phyloP scores from a whole-genome alignment of 2,329 filamentous ascomycete genomes.

The Ambrosiella cleistominuta region DNA sequence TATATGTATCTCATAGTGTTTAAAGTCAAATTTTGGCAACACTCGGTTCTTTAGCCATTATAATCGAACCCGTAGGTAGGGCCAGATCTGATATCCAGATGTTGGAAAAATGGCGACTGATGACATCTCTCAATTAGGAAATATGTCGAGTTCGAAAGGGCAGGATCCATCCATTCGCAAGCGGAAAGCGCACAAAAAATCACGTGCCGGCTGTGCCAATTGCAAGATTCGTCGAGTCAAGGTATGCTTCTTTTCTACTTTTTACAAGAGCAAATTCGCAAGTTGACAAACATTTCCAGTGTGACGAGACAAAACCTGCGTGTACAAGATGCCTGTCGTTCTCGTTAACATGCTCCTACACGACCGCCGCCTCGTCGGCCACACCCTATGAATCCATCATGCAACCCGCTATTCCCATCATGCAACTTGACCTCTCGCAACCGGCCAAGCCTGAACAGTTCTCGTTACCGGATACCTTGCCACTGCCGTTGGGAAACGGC shows the following conservation, averaged over 20 bases:
- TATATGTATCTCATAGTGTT: too few species aligned
- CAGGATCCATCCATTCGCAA: conserved; percentile 14
- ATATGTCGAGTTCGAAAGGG: background rate
- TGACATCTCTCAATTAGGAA: too few species aligned
- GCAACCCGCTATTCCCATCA: conserved; percentile 3
- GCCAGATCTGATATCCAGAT: too few species aligned
- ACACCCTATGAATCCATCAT: conserved; percentile 6
- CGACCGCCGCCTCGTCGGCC: conserved; percentile 17
- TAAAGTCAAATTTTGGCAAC: too few species aligned
- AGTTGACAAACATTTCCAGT: conserved; percentile 22
- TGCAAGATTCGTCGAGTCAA: conserved; percentile 38
- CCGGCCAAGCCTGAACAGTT: background rate
- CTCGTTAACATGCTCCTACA: conserved; percentile 32
- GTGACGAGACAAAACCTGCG: conserved; percentile 32
- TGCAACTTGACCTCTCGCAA: background rate
- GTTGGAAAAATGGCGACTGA: too few species aligned
- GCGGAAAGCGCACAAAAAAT: conserved; percentile 31
- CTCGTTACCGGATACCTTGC: background rate
- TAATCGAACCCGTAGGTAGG: too few species aligned
- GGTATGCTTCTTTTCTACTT: conserved; percentile 19
- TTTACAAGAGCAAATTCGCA: background rate
- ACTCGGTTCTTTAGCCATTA: too few species aligned
- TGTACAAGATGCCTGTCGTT: conserved; percentile 31
- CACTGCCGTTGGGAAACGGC: conserved; percentile 5
- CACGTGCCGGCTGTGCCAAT: conserved; percentile 34